A percentile compares a stretch with the other conserved stretches of the same genome.
These are phyloP conservation scores for Saturnispora kantuleensis DNA, from an alignment of 805 yeast species.

Conservation along the genomic window DNA sequence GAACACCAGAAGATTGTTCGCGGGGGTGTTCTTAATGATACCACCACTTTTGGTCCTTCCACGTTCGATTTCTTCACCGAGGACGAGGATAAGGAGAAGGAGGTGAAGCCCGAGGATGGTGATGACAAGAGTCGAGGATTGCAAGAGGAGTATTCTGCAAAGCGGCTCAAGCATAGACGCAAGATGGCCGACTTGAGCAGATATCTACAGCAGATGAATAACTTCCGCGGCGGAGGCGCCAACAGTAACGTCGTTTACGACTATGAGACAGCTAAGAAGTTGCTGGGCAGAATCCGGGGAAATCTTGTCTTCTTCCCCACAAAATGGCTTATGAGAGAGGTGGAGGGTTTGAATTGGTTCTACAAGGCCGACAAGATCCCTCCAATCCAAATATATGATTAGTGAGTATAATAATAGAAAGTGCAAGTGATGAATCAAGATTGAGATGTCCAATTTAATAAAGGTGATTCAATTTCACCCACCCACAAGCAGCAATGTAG, in stretches of 20 bases:
- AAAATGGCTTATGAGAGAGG: conserved; percentile 81
- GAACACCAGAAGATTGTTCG: conserved; percentile 16
- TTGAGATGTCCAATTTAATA: neutral
- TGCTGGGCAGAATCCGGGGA: conserved; percentile 69
- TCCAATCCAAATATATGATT: conserved; percentile 89
- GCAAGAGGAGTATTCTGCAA: neutral
- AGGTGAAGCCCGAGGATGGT: neutral
- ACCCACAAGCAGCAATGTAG: too few relatives aligned
- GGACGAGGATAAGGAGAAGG: neutral
- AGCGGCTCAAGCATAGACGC: conserved; percentile 18
- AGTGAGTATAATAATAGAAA: neutral
- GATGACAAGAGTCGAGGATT: neutral
- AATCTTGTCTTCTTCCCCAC: conserved; percentile 86
- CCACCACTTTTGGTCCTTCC: neutral
- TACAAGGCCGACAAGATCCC: conserved; percentile 89
- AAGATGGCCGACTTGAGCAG: conserved; percentile 24
- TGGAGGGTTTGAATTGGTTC: conserved; percentile 91
- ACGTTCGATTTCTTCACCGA: neutral
- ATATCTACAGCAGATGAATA: conserved; percentile 14
- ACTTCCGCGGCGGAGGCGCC: conserved; percentile 8
- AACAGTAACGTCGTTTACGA: conserved; percentile 31
- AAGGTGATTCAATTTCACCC: too few relatives aligned
- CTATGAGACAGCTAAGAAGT: conserved; percentile 63
- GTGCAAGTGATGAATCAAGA: conserved; percentile 10
- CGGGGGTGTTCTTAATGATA: conserved; percentile 6